phyloP scores from a whole-genome alignment of 2,329 filamentous ascomycete genomes.

The Dothideomycetes sp. region DNA sequence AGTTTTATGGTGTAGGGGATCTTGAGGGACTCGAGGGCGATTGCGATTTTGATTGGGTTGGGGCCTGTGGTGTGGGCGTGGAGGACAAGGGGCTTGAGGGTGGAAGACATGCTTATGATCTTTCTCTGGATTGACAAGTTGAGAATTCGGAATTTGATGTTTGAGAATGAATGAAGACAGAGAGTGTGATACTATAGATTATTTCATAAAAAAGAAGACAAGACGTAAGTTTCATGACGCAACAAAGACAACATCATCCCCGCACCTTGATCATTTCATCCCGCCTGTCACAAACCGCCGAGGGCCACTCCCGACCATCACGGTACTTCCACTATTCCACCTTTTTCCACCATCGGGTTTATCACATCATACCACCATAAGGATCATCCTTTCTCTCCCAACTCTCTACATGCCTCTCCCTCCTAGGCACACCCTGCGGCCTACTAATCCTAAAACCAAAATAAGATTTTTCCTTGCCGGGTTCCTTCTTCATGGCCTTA shows the following conservation, averaged over 20 bases:
- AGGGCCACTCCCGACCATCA: no score
- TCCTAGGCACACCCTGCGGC: constrained; percentile 4
- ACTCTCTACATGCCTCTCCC: constrained; percentile 1
- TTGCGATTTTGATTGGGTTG: constrained; percentile 38
- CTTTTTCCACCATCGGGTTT: no score
- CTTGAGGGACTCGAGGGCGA: constrained; percentile 32
- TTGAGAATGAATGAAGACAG: no score
- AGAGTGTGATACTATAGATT: no score
- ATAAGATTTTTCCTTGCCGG: constrained; percentile 1
- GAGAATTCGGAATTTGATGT: no score
- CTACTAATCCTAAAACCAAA: constrained; percentile 4
- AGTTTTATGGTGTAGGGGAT: constrained; percentile 34
- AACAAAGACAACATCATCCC: no score
- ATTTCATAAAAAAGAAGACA: no score
- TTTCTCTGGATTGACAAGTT: not conserved
- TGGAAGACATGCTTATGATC: constrained; percentile 18
- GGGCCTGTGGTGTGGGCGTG: constrained; percentile 35
- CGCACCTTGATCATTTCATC: no score
- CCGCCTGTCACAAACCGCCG: no score
- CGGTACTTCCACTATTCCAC: no score
- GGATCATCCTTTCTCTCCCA: constrained; percentile 8
- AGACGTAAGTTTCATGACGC: no score
- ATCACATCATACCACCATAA: constrained; percentile 8
- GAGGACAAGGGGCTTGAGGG: constrained; percentile 29
- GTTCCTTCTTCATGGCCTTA: constrained; percentile 13